Evolutionary conservation across 768 basidiomycete genomes (phyloP), one percentile per base, ranked within the genome.

Genomic region (Mycena pura): DNA sequence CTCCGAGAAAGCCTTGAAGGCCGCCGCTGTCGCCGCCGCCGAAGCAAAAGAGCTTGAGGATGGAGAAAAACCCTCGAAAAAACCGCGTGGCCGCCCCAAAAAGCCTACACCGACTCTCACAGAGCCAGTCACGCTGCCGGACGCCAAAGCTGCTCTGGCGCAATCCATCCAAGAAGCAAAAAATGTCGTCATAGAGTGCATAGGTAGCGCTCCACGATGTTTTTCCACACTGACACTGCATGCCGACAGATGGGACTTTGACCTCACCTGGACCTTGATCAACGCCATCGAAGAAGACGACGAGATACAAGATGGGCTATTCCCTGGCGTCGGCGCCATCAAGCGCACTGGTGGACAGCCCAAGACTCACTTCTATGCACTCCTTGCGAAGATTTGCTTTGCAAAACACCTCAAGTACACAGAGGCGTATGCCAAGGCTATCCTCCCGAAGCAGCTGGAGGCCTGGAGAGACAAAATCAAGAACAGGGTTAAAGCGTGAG

Each of bases 401-500:
- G 34, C 32, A 8, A 9, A 50, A 3, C 32, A 50, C 10, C 19
- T 3, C 4, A 22, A 24, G 21, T 50, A 50, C 48, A 38, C 5
- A 5, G 48, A 50, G 13, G 32, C 17, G 6, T 50, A 17, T 5
- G 48, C 40, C 10, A 21, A 43, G 19, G 47, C 47, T 19, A 5
- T 21, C 8, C n/a, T 1, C 3, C 19, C 48, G 6, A 50, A 36
- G 2, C 48, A 25, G 22, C 32, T 6, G 48, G 11, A 50, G 48
- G 6, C 19, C 3, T 38, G 22, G 48, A 17, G 2, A 1, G 6
- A 13, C 15, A 50, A 50, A n/a, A 38, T 50, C 24, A 50, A 50
- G 48, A 50, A 50, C 34, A 50, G 13, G 34, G 3, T 50, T 14
- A 50, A 50, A 22, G n/a, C 48, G 34, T 50, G 36, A 50, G 48